Evolutionary conservation across 345 rosid species (phyloP).

Genomic region (Jatropha curcas): DNA sequence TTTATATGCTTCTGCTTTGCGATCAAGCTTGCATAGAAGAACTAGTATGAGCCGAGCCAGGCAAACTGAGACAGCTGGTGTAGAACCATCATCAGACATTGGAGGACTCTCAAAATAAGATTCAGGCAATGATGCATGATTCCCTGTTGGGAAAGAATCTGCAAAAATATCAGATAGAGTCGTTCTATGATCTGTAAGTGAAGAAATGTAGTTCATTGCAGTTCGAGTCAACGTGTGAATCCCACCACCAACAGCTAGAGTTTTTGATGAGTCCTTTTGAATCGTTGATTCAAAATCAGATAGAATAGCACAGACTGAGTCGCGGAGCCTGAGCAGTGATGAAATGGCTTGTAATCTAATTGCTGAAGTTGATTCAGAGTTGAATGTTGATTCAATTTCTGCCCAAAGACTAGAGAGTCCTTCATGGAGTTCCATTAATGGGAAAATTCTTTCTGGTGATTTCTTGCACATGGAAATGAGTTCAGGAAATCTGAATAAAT

Average conservation of each 20-base stretch:
- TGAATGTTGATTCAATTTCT: constrained; percentile 23
- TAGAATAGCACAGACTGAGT: constrained; percentile 18
- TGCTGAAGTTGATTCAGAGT: constrained; percentile 17
- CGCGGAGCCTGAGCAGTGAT: constrained; percentile 20
- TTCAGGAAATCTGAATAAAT: constrained; percentile 64
- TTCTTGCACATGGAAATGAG: constrained; percentile 50
- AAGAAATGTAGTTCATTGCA: constrained; percentile 23
- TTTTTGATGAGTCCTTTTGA: constrained; percentile 30
- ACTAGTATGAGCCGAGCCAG: constrained; percentile 24
- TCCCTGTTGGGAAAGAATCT: constrained; percentile 7
- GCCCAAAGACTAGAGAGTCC: constrained; percentile 45
- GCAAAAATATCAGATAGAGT: constrained; percentile 18
- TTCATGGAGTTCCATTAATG: constrained; percentile 54
- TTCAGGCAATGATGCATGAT: constrained; percentile 17
- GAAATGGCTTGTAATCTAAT: constrained; percentile 18
- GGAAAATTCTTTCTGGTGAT: constrained; percentile 53
- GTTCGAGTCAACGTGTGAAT: constrained; percentile 22
- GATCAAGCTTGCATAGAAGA: constrained; percentile 31
- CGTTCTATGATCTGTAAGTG: constrained; percentile 24
- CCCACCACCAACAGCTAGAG: constrained; percentile 22
- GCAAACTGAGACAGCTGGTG: constrained; percentile 17
- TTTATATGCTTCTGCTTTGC: constrained; percentile 23
- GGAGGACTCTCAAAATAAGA: constrained; percentile 20
- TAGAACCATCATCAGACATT: constrained; percentile 2
- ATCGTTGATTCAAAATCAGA: constrained; percentile 22